Base-by-base conservation (phyloP, 2,329 filamentous ascomycete species). In the Dothistroma septosporum region DNA sequence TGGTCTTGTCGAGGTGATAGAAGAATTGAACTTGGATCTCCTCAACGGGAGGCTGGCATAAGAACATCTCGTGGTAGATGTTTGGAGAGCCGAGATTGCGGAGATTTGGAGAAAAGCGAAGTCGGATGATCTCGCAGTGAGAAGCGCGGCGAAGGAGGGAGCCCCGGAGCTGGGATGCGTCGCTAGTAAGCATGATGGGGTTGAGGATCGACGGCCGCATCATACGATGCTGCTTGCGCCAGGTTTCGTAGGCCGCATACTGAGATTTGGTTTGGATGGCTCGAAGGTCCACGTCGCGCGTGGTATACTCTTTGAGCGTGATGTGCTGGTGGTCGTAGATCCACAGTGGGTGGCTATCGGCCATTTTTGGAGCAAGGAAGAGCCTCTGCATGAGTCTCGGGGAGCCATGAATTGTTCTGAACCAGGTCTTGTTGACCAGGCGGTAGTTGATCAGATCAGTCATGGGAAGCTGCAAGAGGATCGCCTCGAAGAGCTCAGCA, bases 401-500 rank as follows among this genome's bases (percentile, higher is more conserved):
- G 0, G 61, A 61, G 2, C 14, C 48, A 4, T 32, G 24, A 21
- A 68, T 63, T 19, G 61, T 47, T 1, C 41, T 6, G 35, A 62
- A 41, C 60, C 61, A 67, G 11, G 28, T 32, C 22, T 57, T 59
- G 57, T 69, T 72, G 6, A 74, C 72, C 12, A 33, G 33, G 10
- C 62, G 64, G 24, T 57, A 28, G 0, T 12, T 28, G 22, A 69
- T 12, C n/a, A 68, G 48, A 9, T 63, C 48, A 1, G 48, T 0
- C 16, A 59, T 9, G 12, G 61, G 58, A 3, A 69, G 58, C 11
- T 63, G 41, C 28, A 32, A n/a, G 22, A 69, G 53, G 37, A 68
- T 61, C 2, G 19, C 9, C 33, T 64, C 63, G n/a, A 66, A 57
- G 24, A 69, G 63, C 19, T 69, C 67, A 1, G 50, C 44, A 3